A percentile compares a stretch with the other conserved stretches of the same genome.
Evolutionary conservation across 2,329 filamentous ascomycete genomes (phyloP).

Genomic region (Aspergillus puulaauensis): DNA sequence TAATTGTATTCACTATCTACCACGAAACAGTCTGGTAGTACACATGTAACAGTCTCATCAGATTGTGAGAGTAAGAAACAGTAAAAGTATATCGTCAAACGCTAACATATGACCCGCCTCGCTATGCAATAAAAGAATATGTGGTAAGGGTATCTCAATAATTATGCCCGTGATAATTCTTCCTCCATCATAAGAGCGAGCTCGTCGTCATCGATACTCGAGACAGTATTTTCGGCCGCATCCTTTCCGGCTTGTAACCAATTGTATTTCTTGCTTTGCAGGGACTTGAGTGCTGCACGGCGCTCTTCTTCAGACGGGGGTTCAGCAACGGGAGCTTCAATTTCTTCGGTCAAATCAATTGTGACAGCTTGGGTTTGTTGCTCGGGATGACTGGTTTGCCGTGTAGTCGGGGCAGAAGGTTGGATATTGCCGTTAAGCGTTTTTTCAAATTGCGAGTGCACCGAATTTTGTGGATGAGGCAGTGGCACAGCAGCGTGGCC

Average conservation of each 20-base stretch:
- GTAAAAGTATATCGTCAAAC: not conserved
- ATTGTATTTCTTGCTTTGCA: constrained; percentile 31
- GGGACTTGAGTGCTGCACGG: constrained; percentile 21
- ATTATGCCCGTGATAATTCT: constrained; percentile 21
- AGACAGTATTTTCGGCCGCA: too few species aligned
- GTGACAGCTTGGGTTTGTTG: not conserved
- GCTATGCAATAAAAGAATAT: constrained; percentile 8
- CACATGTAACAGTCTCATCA: not conserved
- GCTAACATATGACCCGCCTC: constrained; percentile 2
- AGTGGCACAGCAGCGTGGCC: not conserved
- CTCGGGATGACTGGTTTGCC: not conserved
- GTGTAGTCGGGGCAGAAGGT: not conserved
- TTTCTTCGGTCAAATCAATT: constrained; percentile 23
- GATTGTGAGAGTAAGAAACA: not conserved
- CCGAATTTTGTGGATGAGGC: not conserved
- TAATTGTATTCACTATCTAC: not conserved
- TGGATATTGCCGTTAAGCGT: not conserved
- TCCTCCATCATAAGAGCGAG: constrained; percentile 26
- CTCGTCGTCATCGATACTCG: constrained; percentile 20
- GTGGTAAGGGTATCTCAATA: constrained; percentile 1
- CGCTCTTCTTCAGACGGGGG: constrained; percentile 7
- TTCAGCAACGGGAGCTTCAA: not conserved
- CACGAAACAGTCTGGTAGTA: not conserved
- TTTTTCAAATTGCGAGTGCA: not conserved
- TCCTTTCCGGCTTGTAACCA: constrained; percentile 25